Base-by-base conservation (phyloP, 2,329 filamentous ascomycete genomes). In the Chaetomiaceae sp. region DNA sequence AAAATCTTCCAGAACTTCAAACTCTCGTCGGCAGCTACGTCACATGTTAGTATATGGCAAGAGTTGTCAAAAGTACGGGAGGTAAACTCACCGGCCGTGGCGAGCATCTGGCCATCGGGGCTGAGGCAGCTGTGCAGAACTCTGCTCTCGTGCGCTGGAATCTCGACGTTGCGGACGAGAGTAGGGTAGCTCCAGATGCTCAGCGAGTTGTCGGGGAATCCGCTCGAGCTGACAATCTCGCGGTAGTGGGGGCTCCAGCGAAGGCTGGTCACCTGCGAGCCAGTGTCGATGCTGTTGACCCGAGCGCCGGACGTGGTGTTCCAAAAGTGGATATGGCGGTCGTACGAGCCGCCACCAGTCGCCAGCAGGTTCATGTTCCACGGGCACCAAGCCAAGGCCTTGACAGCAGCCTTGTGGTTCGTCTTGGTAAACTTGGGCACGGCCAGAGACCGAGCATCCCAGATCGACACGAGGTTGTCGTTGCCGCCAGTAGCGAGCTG, bases 1-100 rank as follows among this genome's bases (percentile, higher is more conserved):
- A 98, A 98, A 59, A 98, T 78, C 82, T 98, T 98, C 93, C 93
- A 98, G 78, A 98, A 98, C 74, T 98, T 98, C 68, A 98, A 77
- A 63, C 85, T 91, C 76, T 98, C 93, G 61, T 98, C 93, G 30
- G 91, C 90, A 58, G 91, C 87, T 81, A 30, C 38, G 53, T 26
- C 42, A 30, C 6, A 42, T 36, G 65, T 54, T 56, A 56, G 32
- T 19, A 33, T 32, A n/a, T 5, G n/a, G 7, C 11, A n/a, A n/a
- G 5, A 2, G 11, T 32, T 14, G 3, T n/a, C 5, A 15, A 4
- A 32, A 6, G 8, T 12, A 10, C 6, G 15, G 9, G 27, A 20
- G 8, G 7, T 18, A 34, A 45, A 66, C 77, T 72, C 70, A 82
- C 79, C 84, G 50, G 93, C 91, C 42, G 93, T 98, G 41, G 93